Conservation (phyloP, 129 eudicot genomes). For the Heracleum sosnowskyi region DNA sequence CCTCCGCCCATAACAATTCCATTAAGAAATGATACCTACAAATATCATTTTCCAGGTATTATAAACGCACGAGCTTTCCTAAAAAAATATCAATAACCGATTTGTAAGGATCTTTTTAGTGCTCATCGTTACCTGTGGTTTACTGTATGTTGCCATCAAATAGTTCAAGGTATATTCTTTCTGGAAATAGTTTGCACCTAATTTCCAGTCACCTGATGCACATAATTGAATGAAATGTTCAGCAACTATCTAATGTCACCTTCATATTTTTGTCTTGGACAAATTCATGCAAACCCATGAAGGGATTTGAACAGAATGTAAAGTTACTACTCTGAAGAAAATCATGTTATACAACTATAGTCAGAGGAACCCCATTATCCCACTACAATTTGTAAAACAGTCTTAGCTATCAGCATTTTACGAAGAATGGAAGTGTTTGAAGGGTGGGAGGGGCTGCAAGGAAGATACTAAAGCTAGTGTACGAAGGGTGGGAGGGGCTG, state of each 20-base stretch:
- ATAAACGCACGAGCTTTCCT: neutral
- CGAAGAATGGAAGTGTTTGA: neutral
- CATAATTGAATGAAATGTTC: slow-evolving; percentile 2
- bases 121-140: slow-evolving; percentile 7
- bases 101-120: neutral
- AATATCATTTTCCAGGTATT: neutral
- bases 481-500: neutral
- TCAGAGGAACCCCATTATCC: neutral
- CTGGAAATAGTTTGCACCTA: slow-evolving; percentile 56
- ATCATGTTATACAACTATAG: neutral
- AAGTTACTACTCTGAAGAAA: neutral
- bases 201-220: slow-evolving; percentile 61
- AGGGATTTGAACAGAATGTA: neutral
- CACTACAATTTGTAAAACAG: neutral
- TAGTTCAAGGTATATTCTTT: slow-evolving; percentile 63
- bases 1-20: slow-evolving; percentile 97
- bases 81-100: neutral
- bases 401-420: slow-evolving; percentile 1
- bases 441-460: neutral
- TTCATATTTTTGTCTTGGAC: neutral
- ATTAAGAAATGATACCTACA: slow-evolving; percentile 10
- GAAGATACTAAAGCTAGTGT: neutral
- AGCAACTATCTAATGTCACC: neutral
- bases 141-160: slow-evolving; percentile 11
- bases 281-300: neutral